phyloP scores from a whole-genome alignment of 345 rosid genomes.

The Cardamine resedifolia region DNA sequence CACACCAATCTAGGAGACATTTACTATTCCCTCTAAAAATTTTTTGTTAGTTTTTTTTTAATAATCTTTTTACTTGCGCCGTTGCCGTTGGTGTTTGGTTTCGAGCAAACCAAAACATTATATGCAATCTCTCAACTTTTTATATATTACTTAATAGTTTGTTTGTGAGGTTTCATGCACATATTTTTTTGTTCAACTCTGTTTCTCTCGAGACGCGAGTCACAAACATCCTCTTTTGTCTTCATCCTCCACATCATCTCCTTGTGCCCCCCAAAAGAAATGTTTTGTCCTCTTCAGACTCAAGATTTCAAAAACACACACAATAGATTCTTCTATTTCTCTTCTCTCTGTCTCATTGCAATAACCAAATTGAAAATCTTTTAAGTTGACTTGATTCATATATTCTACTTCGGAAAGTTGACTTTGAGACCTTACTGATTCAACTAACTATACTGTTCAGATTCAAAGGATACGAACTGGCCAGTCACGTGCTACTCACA shows the following conservation, averaged over 20 bases:
- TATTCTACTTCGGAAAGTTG: constrained; percentile 11
- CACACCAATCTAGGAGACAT: constrained; percentile 22
- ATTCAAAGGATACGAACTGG: constrained; percentile 12
- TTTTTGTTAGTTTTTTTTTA: not conserved
- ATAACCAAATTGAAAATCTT: not conserved
- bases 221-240: constrained; percentile 36
- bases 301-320: constrained; percentile 5
- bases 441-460: constrained; percentile 34
- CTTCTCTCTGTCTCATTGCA: not conserved
- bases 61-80: constrained; percentile 21
- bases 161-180: constrained; percentile 31
- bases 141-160: constrained; percentile 5
- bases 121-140: constrained; percentile 4
- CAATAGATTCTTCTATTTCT: not conserved
- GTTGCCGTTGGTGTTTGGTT: constrained; percentile 39
- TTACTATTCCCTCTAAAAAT: constrained; percentile 2
- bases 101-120: constrained; percentile 33
- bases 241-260: constrained; percentile 33
- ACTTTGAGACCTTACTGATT: constrained; percentile 10
- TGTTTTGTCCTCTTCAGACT: constrained; percentile 30
- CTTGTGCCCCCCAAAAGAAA: constrained; percentile 13
- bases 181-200: constrained; percentile 9
- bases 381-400: not conserved
- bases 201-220: constrained; percentile 34
- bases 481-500: constrained; percentile 32